Conservation (phyloP, 306 rosid species). For the Hylodesmum podocarpum region DNA sequence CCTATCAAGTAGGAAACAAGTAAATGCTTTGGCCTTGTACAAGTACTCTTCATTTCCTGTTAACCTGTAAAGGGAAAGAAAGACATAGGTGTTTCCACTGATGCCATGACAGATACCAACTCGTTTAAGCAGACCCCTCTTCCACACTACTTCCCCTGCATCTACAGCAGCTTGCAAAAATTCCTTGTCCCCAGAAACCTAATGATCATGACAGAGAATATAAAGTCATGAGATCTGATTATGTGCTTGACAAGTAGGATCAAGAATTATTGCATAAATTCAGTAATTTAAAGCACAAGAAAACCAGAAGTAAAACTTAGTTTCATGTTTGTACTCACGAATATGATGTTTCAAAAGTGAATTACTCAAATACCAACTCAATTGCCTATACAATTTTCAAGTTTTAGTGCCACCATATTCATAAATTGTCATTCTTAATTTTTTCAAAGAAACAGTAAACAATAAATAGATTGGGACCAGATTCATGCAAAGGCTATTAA, state of each 20-base stretch:
- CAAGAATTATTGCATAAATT: neutral
- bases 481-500: neutral
- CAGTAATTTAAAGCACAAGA: neutral
- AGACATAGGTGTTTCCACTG: constrained; percentile 79
- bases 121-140: constrained; percentile 75
- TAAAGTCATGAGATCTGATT: neutral
- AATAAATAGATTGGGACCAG: neutral
- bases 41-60: constrained; percentile 59
- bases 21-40: constrained; percentile 78
- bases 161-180: constrained; percentile 72
- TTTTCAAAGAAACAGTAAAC: neutral
- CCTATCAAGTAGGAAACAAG: constrained; percentile 70
- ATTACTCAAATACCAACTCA: neutral
- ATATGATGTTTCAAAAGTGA: neutral
- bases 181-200: constrained; percentile 69
- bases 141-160: constrained; percentile 80
- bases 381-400: neutral
- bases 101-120: constrained; percentile 86
- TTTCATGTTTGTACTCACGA: neutral
- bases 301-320: neutral
- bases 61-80: constrained; percentile 72
- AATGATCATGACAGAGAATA: constrained; percentile 17
- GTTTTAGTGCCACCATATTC: neutral
- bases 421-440: neutral
- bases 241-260: neutral